These are phyloP conservation scores for Reutealis trisperma DNA, from an alignment of 345 rosid genomes.

Conservation along the genomic window DNA sequence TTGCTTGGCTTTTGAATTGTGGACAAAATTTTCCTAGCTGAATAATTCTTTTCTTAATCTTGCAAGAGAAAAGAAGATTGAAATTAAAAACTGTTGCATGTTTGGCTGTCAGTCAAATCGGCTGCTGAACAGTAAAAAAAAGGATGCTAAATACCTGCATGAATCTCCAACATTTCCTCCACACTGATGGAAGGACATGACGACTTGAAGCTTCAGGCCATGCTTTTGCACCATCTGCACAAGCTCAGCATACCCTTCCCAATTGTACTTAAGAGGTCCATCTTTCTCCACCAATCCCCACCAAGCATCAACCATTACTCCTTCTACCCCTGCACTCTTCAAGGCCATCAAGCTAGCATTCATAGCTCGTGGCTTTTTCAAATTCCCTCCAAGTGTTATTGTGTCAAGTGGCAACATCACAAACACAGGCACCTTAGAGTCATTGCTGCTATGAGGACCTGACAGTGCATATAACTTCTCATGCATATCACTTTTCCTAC, in stretches of 20 bases:
- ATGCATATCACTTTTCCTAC: slow-evolving; percentile 28
- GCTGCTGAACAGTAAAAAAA: not conserved
- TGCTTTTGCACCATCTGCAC: slow-evolving; percentile 81
- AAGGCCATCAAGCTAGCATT: slow-evolving; percentile 91
- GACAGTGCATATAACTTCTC: slow-evolving; percentile 61
- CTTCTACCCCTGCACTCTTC: slow-evolving; percentile 90
- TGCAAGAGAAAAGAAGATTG: not conserved
- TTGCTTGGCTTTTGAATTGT: not conserved
- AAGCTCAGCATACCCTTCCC: slow-evolving; percentile 96
- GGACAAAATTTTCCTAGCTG: not conserved
- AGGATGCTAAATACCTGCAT: slow-evolving; percentile 64
- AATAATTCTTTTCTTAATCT: not conserved
- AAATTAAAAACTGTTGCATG: not conserved
- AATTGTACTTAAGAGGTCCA: slow-evolving; percentile 83
- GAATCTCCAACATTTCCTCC: slow-evolving; percentile 99
- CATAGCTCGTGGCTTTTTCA: slow-evolving; percentile 87
- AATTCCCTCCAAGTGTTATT: slow-evolving; percentile 57
- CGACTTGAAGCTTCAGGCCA: slow-evolving; percentile 86
- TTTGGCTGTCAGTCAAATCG: not conserved
- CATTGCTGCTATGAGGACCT: slow-evolving; percentile 37
- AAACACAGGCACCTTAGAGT: slow-evolving; percentile 73
- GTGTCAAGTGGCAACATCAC: slow-evolving; percentile 95
- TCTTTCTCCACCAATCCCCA: slow-evolving; percentile 99
- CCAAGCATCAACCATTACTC: slow-evolving; percentile 98
- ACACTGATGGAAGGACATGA: slow-evolving; percentile 99